A percentile compares a stretch with the other conserved stretches of the same genome.
Conservation (phyloP, 2,329 filamentous ascomycete genomes). For the Calonectria montana region DNA sequence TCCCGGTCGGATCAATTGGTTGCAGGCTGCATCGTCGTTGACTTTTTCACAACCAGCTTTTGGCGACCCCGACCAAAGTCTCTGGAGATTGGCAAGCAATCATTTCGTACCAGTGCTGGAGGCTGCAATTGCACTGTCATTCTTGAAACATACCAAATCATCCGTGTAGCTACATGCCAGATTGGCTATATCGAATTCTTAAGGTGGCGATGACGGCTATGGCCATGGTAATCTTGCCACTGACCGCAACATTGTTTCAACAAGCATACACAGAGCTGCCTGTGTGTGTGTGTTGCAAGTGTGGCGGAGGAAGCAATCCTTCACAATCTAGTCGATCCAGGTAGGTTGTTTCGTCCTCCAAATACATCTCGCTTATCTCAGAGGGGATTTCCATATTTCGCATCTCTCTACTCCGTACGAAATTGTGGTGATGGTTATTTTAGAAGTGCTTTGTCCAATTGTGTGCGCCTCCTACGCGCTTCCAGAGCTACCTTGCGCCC, state of each 20-base stretch:
- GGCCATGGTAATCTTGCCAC: background rate
- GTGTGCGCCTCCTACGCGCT: constrained; percentile 21
- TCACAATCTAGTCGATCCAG: background rate
- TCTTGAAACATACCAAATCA: background rate
- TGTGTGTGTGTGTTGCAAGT: constrained; percentile 15
- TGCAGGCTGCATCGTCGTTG: background rate
- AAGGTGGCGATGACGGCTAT: background rate
- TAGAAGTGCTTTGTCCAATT: background rate
- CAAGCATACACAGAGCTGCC: background rate
- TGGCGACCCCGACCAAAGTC: background rate
- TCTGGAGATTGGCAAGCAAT: background rate
- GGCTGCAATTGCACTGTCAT: background rate
- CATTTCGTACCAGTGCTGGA: background rate
- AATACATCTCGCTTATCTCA: background rate
- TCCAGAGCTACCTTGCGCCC: constrained; percentile 8
- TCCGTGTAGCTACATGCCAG: background rate
- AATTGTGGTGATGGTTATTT: background rate
- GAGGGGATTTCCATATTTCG: background rate
- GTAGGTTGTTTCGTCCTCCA: background rate
- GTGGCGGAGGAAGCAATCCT: constrained; percentile 14
- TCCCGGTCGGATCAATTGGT: background rate
- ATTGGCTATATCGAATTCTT: background rate
- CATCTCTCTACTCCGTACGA: too few relatives aligned
- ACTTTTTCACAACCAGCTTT: background rate
- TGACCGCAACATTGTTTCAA: background rate